These are phyloP conservation scores for Gossypium davidsonii DNA, from an alignment of 441 rosid genomes.

Conservation along the genomic window DNA sequence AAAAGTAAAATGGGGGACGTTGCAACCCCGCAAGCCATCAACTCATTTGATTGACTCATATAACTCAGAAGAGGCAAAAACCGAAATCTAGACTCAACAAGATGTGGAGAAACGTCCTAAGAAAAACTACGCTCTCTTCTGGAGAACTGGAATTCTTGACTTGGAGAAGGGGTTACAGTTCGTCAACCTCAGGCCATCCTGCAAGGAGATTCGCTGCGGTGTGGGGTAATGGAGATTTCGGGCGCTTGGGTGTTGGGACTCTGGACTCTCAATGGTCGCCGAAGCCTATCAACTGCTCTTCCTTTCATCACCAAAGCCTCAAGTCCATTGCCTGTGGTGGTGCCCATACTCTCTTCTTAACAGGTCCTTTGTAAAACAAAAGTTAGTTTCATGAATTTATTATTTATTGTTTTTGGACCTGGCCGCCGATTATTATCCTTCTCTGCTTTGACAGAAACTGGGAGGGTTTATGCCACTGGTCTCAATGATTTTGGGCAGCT, in stretches of 20 bases:
- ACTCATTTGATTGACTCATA: not conserved
- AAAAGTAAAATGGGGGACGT: not conserved
- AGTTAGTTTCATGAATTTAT: not conserved
- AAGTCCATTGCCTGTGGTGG: slow-evolving; percentile 85
- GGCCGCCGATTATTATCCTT: not conserved
- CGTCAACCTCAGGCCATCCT: not conserved
- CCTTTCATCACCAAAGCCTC: slow-evolving; percentile 40
- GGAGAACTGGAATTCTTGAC: not conserved
- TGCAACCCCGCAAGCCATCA: not conserved
- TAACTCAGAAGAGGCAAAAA: not conserved
- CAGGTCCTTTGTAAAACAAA: slow-evolving; percentile 37
- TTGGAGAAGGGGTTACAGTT: slow-evolving; percentile 7
- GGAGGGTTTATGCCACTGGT: slow-evolving; percentile 80
- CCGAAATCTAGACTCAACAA: not conserved
- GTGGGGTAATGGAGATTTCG: slow-evolving; percentile 95
- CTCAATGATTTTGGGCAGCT: slow-evolving; percentile 94
- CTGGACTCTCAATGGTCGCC: slow-evolving; percentile 73
- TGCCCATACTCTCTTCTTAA: slow-evolving; percentile 89
- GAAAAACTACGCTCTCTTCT: not conserved
- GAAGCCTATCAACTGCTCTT: slow-evolving; percentile 38
- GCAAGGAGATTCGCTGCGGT: slow-evolving; percentile 38
- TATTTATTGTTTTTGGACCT: not conserved
- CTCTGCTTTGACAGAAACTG: slow-evolving; percentile 46
- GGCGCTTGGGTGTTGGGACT: slow-evolving; percentile 69
- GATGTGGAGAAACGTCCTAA: slow-evolving; percentile 10